Evolutionary conservation across 2,329 filamentous ascomycete species (phyloP).

Genomic region (Phialophora macrospora): DNA sequence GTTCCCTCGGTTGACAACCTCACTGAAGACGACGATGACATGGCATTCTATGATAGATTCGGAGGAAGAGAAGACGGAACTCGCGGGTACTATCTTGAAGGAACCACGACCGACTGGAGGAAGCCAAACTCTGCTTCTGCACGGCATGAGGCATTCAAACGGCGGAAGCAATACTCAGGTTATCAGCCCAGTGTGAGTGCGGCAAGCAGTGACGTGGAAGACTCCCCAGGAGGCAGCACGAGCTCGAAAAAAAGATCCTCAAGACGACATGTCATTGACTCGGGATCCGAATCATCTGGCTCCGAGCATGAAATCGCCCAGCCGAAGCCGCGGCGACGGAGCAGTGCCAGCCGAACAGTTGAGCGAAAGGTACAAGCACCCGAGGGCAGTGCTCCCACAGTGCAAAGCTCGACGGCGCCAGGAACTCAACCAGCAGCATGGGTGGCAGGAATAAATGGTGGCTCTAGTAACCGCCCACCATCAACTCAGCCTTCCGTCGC

Average conservation of each 20-base stretch:
- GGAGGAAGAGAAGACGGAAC: conserved; percentile 38
- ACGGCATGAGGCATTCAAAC: conserved; percentile 42
- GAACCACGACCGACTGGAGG: conserved; percentile 45
- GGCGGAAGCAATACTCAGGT: conserved; percentile 43
- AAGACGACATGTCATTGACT: conserved; percentile 37
- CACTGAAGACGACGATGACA: conserved; percentile 36
- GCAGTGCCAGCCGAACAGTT: conserved; percentile 24
- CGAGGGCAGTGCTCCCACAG: conserved; percentile 16
- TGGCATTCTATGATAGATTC: conserved; percentile 38
- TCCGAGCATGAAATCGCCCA: conserved; percentile 33
- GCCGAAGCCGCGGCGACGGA: conserved; percentile 26
- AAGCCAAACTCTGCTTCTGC: conserved; percentile 47
- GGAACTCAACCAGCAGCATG: conserved; percentile 15
- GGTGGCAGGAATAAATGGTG: conserved; percentile 7
- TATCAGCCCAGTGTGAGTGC: conserved; percentile 46
- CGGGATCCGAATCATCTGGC: conserved; percentile 35
- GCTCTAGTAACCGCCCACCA: conserved; percentile 15
- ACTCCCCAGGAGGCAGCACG: conserved; percentile 34
- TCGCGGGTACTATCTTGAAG: conserved; percentile 45
- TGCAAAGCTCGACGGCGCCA: conserved; percentile 22
- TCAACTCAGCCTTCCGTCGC: conserved; percentile 26
- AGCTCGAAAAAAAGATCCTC: conserved; percentile 31
- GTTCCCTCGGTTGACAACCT: conserved; percentile 37
- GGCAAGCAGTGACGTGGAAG: conserved; percentile 44
- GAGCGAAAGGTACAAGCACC: conserved; percentile 25